Evolutionary conservation across 148 eudicot species (phyloP), one percentile per base, ranked within the genome.

Genomic region (Gaultheria prostrata): DNA sequence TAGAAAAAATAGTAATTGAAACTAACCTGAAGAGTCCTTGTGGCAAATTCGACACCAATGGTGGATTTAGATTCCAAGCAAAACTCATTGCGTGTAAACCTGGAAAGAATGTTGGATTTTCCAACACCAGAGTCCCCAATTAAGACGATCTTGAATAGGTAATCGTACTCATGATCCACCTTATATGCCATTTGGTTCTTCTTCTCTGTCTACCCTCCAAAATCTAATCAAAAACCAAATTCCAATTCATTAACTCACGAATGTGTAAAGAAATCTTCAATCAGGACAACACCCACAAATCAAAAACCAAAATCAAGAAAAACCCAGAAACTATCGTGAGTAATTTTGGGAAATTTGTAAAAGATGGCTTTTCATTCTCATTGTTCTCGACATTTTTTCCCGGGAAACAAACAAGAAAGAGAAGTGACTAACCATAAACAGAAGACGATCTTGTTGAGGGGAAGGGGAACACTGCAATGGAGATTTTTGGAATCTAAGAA

Each of bases 51-150:
- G 61, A 93, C 97, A 11, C 97, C 97, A 82, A 93, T 93, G 75
- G 94, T 93, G 30, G 97, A 93, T 87, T 93, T 93, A 49, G 97
- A 93, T 77, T 93, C 97, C 89, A 93, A 88, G 73, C 91, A 93
- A 79, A 93, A 93, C 87, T 92, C 97, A 82, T 92, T 90, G 63
- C 97, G 79, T 15, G 97, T 92, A 85, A 93, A 93, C 76, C 97
- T 92, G 13, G 97, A 90, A 67, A 93, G 89, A 48, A 93, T 91
- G 71, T 93, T 93, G 17, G 97, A 93, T 89, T 93, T 93, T 48
- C 97, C 94, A 43, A 93, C 96, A 15, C 94, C 96, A 1, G 94
- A 93, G 83, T 93, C 96, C 54, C 96, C 94, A 73, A 93, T 93
- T 83, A 93, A 87, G 20, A 93, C 96, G 18, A 93, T 92, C 87